Conservation (phyloP, 179 eudicot genomes). For the Pouteria campechiana region DNA sequence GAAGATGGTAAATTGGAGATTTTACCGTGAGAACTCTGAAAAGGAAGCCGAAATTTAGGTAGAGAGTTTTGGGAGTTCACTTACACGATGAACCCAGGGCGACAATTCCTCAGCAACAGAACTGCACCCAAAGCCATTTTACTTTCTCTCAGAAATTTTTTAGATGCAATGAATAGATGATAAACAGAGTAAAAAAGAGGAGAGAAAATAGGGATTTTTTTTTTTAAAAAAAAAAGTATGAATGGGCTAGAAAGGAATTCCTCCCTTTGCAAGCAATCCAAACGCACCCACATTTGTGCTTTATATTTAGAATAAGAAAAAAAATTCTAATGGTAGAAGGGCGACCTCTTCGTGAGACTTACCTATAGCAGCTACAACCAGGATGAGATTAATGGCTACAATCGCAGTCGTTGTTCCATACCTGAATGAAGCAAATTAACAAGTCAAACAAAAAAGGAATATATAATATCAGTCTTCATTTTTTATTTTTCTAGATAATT, state of each 20-base stretch:
- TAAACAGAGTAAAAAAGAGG: too few species aligned
- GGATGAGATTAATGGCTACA: slow-evolving; percentile 32
- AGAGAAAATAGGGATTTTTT: too few species aligned
- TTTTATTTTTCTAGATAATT: too few species aligned
- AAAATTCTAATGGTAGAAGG: not conserved
- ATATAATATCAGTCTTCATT: not conserved
- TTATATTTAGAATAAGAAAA: too few species aligned
- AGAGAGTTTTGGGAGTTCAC: slow-evolving; percentile 6
- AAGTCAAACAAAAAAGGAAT: not conserved
- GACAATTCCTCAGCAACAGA: slow-evolving; percentile 49
- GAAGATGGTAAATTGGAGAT: not conserved
- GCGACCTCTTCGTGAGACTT: slow-evolving; percentile 9
- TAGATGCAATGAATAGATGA: too few species aligned
- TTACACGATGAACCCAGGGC: slow-evolving; percentile 56
- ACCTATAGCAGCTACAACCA: slow-evolving; percentile 47
- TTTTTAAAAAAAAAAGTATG: too few species aligned
- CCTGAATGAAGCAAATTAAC: slow-evolving; percentile 16
- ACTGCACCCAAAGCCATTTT: slow-evolving; percentile 34
- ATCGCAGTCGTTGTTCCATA: slow-evolving; percentile 43
- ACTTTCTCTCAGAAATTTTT: too few species aligned
- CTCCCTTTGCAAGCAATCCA: too few species aligned
- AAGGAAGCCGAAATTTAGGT: not conserved
- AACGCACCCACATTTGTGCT: too few species aligned
- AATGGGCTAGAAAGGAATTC: too few species aligned
- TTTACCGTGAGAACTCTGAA: not conserved